These are phyloP conservation scores for Ceratocystis diversiconidia DNA, from an alignment of 2,329 filamentous ascomycete genomes.

Conservation along the genomic window DNA sequence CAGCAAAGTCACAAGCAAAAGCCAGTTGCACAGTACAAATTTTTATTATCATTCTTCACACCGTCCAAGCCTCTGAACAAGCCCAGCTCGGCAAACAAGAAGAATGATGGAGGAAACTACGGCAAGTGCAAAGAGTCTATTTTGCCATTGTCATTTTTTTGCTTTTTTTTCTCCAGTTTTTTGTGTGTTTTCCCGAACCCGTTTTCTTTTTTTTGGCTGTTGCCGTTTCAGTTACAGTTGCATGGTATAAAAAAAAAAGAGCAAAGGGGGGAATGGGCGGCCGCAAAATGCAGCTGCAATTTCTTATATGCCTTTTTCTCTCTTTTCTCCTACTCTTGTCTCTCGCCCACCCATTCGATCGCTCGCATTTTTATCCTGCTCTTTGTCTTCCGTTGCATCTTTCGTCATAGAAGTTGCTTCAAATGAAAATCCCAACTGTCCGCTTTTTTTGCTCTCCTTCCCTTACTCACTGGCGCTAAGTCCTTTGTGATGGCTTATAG, in stretches of 20 bases:
- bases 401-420: background rate
- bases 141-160: too few relatives aligned
- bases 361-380: background rate
- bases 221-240: slow-evolving; percentile 1
- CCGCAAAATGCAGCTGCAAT: too few relatives aligned
- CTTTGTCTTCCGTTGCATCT: background rate
- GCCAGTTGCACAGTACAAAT: background rate
- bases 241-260: background rate
- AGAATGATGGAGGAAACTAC: background rate
- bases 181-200: background rate
- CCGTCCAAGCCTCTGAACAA: background rate
- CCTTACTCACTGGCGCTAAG: background rate
- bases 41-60: background rate
- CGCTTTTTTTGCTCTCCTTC: background rate
- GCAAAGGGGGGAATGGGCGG: too few relatives aligned
- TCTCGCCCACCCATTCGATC: too few relatives aligned
- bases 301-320: too few relatives aligned
- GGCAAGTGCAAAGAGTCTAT: background rate
- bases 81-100: background rate
- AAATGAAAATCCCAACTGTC: background rate
- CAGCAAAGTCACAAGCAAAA: background rate
- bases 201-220: background rate
- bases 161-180: background rate
- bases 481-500: background rate
- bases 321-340: too few relatives aligned